Conservation (phyloP, 1,139 yeast species). For the Blastobotrys buckinghamii region DNA sequence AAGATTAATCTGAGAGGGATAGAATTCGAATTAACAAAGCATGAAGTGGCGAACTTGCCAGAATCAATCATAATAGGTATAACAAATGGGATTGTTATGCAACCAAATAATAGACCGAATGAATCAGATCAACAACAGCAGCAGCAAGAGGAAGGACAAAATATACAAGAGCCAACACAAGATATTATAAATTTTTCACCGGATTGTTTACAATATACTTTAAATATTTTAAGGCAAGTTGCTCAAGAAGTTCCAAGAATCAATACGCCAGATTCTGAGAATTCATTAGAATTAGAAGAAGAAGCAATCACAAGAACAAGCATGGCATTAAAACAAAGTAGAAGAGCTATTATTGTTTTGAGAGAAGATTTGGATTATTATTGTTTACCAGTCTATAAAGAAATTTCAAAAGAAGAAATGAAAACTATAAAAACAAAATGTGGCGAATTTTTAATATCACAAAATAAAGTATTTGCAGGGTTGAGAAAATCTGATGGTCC, state of each 20-base stretch:
- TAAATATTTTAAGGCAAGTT: slow-evolving; percentile 55
- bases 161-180: slow-evolving; percentile 9
- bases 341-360: slow-evolving; percentile 88
- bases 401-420: slow-evolving; percentile 36
- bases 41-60: slow-evolving; percentile 84
- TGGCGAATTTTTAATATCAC: slow-evolving; percentile 53
- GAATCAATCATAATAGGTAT: slow-evolving; percentile 81
- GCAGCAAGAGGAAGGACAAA: slow-evolving; percentile 4
- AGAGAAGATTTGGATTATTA: slow-evolving; percentile 94
- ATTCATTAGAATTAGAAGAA: slow-evolving; percentile 27
- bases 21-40: slow-evolving; percentile 67
- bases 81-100: slow-evolving; percentile 67
- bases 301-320: slow-evolving; percentile 41
- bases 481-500: slow-evolving; percentile 43
- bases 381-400: slow-evolving; percentile 61
- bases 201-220: slow-evolving; percentile 73
- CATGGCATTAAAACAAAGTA: slow-evolving; percentile 43
- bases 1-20: slow-evolving; percentile 61
- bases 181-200: slow-evolving; percentile 64
- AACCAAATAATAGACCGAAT: not conserved
- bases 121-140: slow-evolving; percentile 1
- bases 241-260: slow-evolving; percentile 16
- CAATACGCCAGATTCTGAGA: slow-evolving; percentile 1
- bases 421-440: slow-evolving; percentile 63
- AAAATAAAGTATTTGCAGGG: slow-evolving; percentile 69